A percentile compares a stretch with the other conserved stretches of the same genome.
These are phyloP conservation scores for Camptophora hylomeconis DNA, from an alignment of 2,329 filamentous ascomycete species.

Conservation along the genomic window DNA sequence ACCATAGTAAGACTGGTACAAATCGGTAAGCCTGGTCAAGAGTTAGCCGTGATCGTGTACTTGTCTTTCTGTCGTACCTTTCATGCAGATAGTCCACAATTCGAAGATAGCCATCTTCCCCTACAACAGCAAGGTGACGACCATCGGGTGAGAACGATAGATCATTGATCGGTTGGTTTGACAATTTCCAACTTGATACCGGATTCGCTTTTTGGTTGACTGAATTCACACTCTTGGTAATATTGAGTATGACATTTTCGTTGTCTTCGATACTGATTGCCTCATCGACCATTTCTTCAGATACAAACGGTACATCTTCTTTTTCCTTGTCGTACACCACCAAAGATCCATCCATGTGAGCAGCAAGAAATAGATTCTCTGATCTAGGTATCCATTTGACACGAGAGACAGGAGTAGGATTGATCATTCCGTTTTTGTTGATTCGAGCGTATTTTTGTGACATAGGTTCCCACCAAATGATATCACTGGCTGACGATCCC, in stretches of 20 bases:
- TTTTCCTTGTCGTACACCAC: constrained; percentile 97
- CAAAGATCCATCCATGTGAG: constrained; percentile 80
- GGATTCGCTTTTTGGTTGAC: constrained; percentile 90
- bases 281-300: constrained; percentile 45
- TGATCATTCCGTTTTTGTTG: constrained; percentile 94
- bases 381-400: constrained; percentile 92
- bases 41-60: constrained; percentile 10
- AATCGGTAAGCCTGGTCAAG: constrained; percentile 57
- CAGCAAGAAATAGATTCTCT: constrained; percentile 81
- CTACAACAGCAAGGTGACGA: constrained; percentile 74
- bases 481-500: constrained; percentile 91
- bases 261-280: constrained; percentile 22
- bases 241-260: constrained; percentile 40
- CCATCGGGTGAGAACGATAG: constrained; percentile 88
- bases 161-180: constrained; percentile 77
- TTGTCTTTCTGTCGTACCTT: constrained; percentile 43
- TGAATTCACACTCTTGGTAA: constrained; percentile 86
- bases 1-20: constrained; percentile 87
- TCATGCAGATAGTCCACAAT: constrained; percentile 89
- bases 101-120: constrained; percentile 78
- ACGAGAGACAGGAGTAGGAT: constrained; percentile 68
- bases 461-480: constrained; percentile 97
- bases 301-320: constrained; percentile 67
- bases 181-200: constrained; percentile 82
- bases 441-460: constrained; percentile 89